phyloP scores from a whole-genome alignment of 1,284 basidiomycete species.

The Erythrobasidium hasegawianum region DNA sequence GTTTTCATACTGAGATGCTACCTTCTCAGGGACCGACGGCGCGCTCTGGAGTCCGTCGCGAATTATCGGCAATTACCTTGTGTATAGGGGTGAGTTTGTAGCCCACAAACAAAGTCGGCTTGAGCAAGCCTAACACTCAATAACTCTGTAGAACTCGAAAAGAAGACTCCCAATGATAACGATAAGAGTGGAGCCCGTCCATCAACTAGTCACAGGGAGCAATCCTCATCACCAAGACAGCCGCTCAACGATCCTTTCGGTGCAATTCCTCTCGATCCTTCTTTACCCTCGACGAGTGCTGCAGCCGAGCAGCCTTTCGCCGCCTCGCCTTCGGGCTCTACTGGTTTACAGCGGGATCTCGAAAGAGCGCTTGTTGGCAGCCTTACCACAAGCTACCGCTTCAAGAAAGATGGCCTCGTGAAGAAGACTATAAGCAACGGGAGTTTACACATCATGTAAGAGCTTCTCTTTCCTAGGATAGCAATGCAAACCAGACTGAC shows the following conservation, averaged over 20 bases:
- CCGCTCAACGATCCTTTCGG: conserved; percentile 14
- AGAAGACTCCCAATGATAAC: conserved; percentile 18
- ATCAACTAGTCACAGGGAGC: background rate
- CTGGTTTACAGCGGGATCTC: conserved; percentile 48
- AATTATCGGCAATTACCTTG: conserved; percentile 89
- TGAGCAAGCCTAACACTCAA: background rate
- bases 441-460: conserved; percentile 52
- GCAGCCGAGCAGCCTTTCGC: background rate
- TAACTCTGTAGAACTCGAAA: conserved; percentile 24
- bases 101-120: too few relatives aligned
- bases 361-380: conserved; percentile 81
- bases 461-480: background rate
- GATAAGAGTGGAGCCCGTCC: background rate
- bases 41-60: conserved; percentile 86
- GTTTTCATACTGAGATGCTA: background rate
- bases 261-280: background rate
- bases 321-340: background rate
- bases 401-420: conserved; percentile 84
- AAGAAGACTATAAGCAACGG: conserved; percentile 62
- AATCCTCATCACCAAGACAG: background rate
- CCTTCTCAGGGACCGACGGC: conserved; percentile 75
- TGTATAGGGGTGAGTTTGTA: conserved; percentile 62
- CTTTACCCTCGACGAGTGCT: background rate
- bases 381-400: conserved; percentile 83
- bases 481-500: too few relatives aligned